Conservation (phyloP, 208 protist species). For the Acanthamoeba culbertsoni region DNA sequence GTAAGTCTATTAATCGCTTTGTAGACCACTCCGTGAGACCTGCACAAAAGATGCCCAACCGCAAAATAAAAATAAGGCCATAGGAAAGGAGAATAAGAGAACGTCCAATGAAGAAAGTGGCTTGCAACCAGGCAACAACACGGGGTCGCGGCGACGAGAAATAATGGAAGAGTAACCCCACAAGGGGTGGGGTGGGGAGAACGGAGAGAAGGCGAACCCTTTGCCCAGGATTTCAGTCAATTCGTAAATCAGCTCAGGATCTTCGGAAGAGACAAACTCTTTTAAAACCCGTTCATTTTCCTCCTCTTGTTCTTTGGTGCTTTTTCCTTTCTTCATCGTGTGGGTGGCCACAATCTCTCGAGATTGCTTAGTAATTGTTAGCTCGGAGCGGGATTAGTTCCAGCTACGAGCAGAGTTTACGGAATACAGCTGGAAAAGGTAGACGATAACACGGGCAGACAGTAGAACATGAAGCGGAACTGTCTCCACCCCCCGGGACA, state of each 20-base stretch:
- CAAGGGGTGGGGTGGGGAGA: background rate
- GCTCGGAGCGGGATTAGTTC: too few relatives aligned
- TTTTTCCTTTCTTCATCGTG: conserved; percentile 11
- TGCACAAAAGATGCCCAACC: background rate
- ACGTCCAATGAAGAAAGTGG: background rate
- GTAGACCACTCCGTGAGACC: conserved; percentile 44
- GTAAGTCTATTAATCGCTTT: conserved; percentile 43
- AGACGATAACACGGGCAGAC: background rate
- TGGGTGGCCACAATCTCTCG: too few relatives aligned
- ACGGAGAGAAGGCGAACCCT: background rate
- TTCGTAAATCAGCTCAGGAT: conserved; percentile 56
- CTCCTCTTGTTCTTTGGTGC: conserved; percentile 22
- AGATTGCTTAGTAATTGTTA: too few relatives aligned
- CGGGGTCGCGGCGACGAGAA: background rate
- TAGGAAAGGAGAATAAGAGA: background rate
- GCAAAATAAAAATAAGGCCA: background rate
- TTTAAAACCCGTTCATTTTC: background rate
- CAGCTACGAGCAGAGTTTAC: too few relatives aligned
- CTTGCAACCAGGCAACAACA: background rate
- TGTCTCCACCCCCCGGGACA: too few relatives aligned
- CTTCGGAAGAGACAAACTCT: conserved; percentile 31
- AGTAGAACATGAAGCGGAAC: background rate
- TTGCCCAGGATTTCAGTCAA: conserved; percentile 56
- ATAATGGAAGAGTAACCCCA: background rate
- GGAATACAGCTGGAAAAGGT: too few relatives aligned